A percentile compares a stretch with the other conserved stretches of the same genome.
Evolutionary conservation across 257 asterid genomes (phyloP).

Genomic region (Lycium barbarum): DNA sequence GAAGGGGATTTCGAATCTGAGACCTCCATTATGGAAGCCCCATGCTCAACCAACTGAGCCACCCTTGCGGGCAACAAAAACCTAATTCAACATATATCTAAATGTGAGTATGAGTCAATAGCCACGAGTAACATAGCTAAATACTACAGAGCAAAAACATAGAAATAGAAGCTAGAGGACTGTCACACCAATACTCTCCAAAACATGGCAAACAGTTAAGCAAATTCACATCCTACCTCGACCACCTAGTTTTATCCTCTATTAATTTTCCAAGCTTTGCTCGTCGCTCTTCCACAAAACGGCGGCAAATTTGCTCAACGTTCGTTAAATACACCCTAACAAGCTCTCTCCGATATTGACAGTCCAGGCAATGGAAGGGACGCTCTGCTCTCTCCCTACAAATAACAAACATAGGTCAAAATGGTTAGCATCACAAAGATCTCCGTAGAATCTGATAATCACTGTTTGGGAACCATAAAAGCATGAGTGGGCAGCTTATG

Average conservation of each 20-base stretch:
- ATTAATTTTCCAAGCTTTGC: slow-evolving; percentile 77
- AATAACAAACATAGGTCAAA: slow-evolving; percentile 34
- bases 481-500: background rate
- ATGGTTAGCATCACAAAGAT: background rate
- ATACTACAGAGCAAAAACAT: background rate
- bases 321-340: slow-evolving; percentile 86
- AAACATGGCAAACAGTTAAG: slow-evolving; percentile 3
- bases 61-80: too few species aligned
- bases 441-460: background rate
- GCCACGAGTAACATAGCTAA: background rate
- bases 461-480: background rate
- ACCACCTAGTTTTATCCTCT: slow-evolving; percentile 88
- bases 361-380: slow-evolving; percentile 91
- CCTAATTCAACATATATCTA: slow-evolving; percentile 9
- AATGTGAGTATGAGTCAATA: background rate
- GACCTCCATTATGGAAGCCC: too few species aligned
- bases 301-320: slow-evolving; percentile 92
- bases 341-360: slow-evolving; percentile 92
- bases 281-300: slow-evolving; percentile 82
- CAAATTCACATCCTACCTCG: slow-evolving; percentile 62
- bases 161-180: background rate
- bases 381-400: slow-evolving; percentile 90
- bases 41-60: too few species aligned
- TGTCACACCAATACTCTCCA: background rate
- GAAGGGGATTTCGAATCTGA: too few species aligned